Base-by-base conservation (phyloP, 257 asterid species). In the Solanum sejunctum region DNA sequence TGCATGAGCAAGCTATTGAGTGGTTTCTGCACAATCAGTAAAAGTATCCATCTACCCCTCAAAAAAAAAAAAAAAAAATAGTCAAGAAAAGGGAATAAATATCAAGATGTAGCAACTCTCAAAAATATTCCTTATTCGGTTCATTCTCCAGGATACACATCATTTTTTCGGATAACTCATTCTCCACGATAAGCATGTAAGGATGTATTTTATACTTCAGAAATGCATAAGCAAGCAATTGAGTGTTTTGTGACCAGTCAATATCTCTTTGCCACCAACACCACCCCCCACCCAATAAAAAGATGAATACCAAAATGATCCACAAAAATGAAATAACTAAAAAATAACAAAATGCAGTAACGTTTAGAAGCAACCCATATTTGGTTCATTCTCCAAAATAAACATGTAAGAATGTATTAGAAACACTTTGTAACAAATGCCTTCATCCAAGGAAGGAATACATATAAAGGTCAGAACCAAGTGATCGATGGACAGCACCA, bases 121-220 rank as follows among this genome's bases (percentile, higher is more conserved):
- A 26, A 51, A 23, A 77, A 61, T 75, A 75, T 8, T 75, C 58
- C 41, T n/a, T 1, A 51, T 15, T 49, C 10, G 10, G 11, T 9
- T 51, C 61, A 72, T 45, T n/a, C 80, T n/a, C 57, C 39, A 26
- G 63, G 15, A 26, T 77, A 77, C 13, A 26, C 47, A 13, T 49
- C 15, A 20, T 23, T 0, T 49, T 32, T 67, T 67, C 1, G 5
- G 78, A 70, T 26, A 49, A 49, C 26, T 77, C 26, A 77, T 51
- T 73, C 63, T 77, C 82, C 10, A 6, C n/a, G 63, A 77, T 77
- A 77, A 77, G 12, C 47, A 51, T 77, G 82, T 75, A 51, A 49
- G 20, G 20, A 23, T 49, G 61, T 23, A 77, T 77, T 26, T 77
- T 95, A 92, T 39, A 51, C 39, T 81, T 86, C 70, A 54, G 57